These are phyloP conservation scores for Claviceps humidiphila DNA, from an alignment of 2,329 filamentous ascomycete species.

Conservation along the genomic window DNA sequence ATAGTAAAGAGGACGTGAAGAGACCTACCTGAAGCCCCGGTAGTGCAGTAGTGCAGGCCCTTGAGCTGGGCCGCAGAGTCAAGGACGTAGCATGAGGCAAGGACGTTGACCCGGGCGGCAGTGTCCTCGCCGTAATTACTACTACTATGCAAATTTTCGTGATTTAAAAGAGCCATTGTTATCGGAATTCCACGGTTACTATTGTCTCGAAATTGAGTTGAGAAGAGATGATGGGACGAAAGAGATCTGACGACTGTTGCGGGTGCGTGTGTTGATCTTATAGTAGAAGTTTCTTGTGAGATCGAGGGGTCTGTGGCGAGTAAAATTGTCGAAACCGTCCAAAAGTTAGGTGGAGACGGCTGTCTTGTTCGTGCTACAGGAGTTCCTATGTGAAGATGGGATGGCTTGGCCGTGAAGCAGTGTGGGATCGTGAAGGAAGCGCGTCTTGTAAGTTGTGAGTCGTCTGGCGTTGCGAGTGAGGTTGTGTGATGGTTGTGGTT, in stretches of 20 bases:
- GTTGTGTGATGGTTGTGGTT: neutral
- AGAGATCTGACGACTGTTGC: conserved; percentile 5
- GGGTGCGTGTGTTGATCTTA: neutral
- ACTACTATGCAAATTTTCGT: conserved; percentile 53
- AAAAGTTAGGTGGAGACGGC: neutral
- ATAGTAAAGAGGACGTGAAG: neutral
- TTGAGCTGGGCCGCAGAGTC: conserved; percentile 58
- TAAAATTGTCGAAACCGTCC: neutral
- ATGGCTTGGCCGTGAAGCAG: neutral
- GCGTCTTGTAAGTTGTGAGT: neutral
- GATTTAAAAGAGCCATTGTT: conserved; percentile 57
- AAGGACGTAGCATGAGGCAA: conserved; percentile 85
- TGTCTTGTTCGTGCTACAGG: neutral
- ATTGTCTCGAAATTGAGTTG: conserved; percentile 8
- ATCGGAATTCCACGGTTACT: conserved; percentile 13
- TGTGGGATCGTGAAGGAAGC: neutral
- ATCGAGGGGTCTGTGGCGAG: neutral
- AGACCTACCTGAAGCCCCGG: conserved; percentile 59
- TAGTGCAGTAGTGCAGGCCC: conserved; percentile 93
- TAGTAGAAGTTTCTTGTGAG: neutral
- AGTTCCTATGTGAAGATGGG: neutral
- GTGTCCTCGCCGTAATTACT: conserved; percentile 64
- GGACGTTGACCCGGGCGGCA: conserved; percentile 56
- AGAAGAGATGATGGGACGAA: neutral
- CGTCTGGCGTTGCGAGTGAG: neutral